Base-by-base conservation (phyloP, 306 rosid species). In the Acacia acuminata region DNA sequence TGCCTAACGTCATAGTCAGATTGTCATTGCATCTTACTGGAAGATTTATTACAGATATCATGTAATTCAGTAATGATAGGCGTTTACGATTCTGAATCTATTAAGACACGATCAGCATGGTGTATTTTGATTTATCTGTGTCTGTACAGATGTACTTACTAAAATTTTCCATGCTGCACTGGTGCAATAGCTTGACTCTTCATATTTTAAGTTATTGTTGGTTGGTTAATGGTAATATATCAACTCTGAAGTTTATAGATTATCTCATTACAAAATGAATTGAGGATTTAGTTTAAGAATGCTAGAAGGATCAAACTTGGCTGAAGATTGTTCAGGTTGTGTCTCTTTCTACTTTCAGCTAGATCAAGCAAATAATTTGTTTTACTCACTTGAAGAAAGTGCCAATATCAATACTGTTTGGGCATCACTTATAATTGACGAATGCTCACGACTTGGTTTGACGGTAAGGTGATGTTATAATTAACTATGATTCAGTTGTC, bases 361-460 rank as follows among this genome's bases (percentile, higher is more conserved):
- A 89, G 96, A 86, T 86, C 88, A 84, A 71, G 85, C 81, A 81
- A 82, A 81, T 60, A 80, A 88, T 36, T 82, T 80, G 55, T 71
- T 80, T 4, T 76, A 71, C 87, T 84, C 90, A 43, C 77, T 86
- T 82, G 87, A 81, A 81, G 90, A 83, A 82, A 85, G 90, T 81
- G 94, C 92, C 87, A 96, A 96, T 77, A 92, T 93, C 82, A 93
- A 92, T 74, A 81, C 96, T 82, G 89, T 96, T 73, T 96, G 98
- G 99, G 98, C 99, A 56, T 92, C 97, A 73, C 87, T 96, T 84
- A 88, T 93, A 82, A 81, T 96, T 84, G 99, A 96, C 86, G 99
- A 96, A 87, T 96, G 98, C 82, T 88, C 89, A 80, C 92, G 99
- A 84, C 98, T 92, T 88, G 99, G 98, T 83, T 92, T 96, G 88